Evolutionary conservation across 441 rosid species (phyloP).

Genomic region (Corymbia calophylla): DNA sequence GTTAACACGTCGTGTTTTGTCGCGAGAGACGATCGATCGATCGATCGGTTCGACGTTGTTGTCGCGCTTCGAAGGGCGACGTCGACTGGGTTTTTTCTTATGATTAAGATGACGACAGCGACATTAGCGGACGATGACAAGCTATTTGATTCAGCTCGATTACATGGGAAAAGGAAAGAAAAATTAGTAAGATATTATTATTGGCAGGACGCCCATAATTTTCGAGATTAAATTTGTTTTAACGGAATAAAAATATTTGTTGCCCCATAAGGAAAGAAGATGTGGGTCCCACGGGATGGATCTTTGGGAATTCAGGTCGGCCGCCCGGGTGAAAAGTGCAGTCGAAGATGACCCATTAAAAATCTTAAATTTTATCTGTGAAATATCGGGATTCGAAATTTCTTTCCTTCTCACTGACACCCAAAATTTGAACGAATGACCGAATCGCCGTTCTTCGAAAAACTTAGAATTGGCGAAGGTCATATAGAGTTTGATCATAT

Average conservation of each 20-base stretch:
- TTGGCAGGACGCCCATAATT: too few relatives aligned
- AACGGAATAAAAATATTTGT: neutral
- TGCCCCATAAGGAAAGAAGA: neutral
- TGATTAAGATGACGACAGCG: neutral
- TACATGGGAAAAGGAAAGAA: neutral
- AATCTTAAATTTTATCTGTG: neutral
- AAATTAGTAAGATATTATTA: too few relatives aligned
- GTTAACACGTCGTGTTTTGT: neutral
- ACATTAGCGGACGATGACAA: neutral
- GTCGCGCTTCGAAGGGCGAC: neutral
- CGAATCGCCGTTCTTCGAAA: too few relatives aligned
- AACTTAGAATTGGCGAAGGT: neutral
- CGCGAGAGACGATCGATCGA: too few relatives aligned
- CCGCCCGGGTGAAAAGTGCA: neutral
- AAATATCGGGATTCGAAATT: neutral
- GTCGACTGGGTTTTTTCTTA: neutral
- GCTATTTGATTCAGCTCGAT: neutral
- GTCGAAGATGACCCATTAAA: neutral
- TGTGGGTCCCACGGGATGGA: neutral
- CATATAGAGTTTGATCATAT: neutral
- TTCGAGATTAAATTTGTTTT: neutral
- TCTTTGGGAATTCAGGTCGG: neutral
- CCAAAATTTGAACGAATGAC: neutral
- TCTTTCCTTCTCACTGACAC: neutral
- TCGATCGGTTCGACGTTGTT: neutral